These are phyloP conservation scores for Pleurozium schreberi DNA, from an alignment of 225 moss, liverwort and hornwort species.

Conservation along the genomic window DNA sequence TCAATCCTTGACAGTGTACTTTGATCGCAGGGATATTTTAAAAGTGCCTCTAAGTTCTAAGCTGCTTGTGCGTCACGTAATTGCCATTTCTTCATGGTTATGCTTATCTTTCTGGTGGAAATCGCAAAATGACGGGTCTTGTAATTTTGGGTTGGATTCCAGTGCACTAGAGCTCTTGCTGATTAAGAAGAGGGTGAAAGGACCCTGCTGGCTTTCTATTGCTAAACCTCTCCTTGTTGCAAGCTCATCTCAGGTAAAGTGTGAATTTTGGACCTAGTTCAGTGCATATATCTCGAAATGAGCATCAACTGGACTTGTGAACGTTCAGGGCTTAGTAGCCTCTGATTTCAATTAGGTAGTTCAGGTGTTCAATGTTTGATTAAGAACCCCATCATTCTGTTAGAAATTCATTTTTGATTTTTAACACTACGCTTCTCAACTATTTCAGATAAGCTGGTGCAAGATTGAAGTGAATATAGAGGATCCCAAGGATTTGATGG, in stretches of 20 bases:
- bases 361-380: not conserved
- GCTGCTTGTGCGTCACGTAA: not conserved
- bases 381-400: not conserved
- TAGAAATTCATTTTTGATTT: not conserved
- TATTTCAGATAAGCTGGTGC: constrained; percentile 83
- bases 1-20: not conserved
- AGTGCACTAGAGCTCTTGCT: constrained; percentile 86
- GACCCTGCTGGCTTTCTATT: constrained; percentile 92
- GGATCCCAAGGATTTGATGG: constrained; percentile 57
- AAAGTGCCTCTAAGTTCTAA: not conserved
- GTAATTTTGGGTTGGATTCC: not conserved
- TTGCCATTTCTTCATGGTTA: not conserved
- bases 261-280: not conserved
- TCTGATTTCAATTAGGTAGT: not conserved
- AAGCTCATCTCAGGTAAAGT: constrained; percentile 67
- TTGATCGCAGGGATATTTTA: not conserved
- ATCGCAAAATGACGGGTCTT: not conserved
- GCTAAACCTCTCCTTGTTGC: constrained; percentile 48
- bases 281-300: not conserved
- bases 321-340: not conserved
- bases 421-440: not conserved
- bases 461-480: constrained; percentile 81
- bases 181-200: constrained; percentile 87
- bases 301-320: not conserved
- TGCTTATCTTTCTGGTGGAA: not conserved